Percentiles rank a stretch among this genome's conserved stretches.
phyloP scores from a whole-genome alignment of 2,329 filamentous ascomycete species.

The Xylaria sp. region DNA sequence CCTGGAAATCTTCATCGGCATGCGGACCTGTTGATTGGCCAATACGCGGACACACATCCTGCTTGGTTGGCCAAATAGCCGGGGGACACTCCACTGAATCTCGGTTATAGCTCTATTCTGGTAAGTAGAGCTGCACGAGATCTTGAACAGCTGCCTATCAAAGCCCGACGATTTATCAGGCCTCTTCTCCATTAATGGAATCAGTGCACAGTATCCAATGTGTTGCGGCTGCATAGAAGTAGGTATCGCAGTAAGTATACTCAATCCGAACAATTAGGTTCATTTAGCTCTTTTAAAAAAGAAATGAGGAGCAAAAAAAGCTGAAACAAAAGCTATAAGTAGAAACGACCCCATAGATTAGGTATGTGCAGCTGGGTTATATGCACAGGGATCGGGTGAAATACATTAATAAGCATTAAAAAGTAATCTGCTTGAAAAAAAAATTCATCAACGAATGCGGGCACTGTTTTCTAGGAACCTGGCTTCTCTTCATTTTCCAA shows the following conservation, averaged over 20 bases:
- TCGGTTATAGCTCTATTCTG: slow-evolving; percentile 23
- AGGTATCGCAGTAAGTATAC: not conserved
- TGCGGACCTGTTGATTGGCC: not conserved
- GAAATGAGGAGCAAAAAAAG: not conserved
- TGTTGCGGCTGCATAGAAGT: not conserved
- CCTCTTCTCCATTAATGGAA: not conserved
- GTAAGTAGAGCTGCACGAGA: slow-evolving; percentile 25
- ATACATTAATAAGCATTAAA: not conserved
- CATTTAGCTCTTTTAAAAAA: not conserved
- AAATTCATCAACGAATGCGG: not conserved
- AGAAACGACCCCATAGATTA: not conserved
- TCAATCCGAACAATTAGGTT: not conserved
- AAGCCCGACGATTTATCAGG: not conserved
- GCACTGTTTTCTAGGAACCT: not conserved
- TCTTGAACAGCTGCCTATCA: slow-evolving; percentile 17
- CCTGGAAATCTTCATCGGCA: not conserved
- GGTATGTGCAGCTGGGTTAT: not conserved
- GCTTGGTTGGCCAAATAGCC: slow-evolving; percentile 12
- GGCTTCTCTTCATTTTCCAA: not conserved
- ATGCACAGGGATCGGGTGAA: not conserved
- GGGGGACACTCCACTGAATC: slow-evolving; percentile 10
- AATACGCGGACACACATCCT: not conserved
- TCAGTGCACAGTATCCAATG: not conserved
- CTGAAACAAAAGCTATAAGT: not conserved
- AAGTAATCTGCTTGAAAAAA: not conserved